Base-by-base conservation (phyloP, 257 asterid species). In the Fraxinus anomala region DNA sequence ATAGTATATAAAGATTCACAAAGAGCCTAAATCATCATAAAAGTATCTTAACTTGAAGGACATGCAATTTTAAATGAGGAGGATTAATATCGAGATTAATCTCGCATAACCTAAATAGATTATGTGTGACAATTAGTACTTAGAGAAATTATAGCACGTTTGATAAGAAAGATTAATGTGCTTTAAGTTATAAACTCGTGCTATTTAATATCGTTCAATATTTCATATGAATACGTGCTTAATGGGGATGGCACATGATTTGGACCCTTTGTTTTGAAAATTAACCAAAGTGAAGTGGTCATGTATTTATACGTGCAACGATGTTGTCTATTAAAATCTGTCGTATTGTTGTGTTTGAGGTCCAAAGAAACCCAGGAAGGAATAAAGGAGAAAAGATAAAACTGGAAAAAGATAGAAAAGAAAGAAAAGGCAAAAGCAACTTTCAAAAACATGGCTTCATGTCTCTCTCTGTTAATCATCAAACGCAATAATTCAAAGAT, bases 371-470 rank as follows among this genome's bases (percentile, higher is more conserved):
- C 30, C 67, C 63, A 66, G 72, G 83, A 82, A 83, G 83, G 86
- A 84, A 89, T 82, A 85, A 87, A 87, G 68, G 31, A 72, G 65
- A 77, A 75, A 79, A 83, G 17, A 75, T 69, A 75, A n/a, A 40
- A 68, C 65, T 74, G 65, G 63, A 66, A 78, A 73, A 83, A 74
- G 67, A 65, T 44, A n/a, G 24, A 16, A 54, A n/a, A 54, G 65
- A 6, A 47, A 44, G 74, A 80, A 85, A 86, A 74, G 78, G 77
- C 30, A 79, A 86, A 89, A 85, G 78, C 80, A 77, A 80, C 87
- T 88, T 83, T 87, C 39, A 44, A 24, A 87, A 85, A 85, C 89
- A 84, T 89, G 89, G 89, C 40, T 39, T 88, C 86, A 73, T 86
- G 85, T 80, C 68, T 61, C 16, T 61, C 14, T 61, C 16, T 23